Conservation (phyloP, 140 eudicot genomes). For the Cichorium intybus region DNA sequence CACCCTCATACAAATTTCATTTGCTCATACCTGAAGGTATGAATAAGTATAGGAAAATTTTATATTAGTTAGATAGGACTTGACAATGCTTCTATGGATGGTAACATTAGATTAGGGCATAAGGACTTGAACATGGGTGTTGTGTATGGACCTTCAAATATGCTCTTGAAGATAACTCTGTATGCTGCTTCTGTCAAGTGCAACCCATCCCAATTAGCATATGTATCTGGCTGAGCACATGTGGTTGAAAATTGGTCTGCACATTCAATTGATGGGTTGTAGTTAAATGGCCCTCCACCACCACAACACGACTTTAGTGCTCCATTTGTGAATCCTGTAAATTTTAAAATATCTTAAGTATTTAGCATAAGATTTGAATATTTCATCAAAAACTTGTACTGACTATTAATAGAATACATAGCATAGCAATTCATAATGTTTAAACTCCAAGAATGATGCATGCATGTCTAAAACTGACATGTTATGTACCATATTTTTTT, state of each 20-base stretch:
- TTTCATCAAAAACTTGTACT: too few species aligned
- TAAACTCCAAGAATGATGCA: neutral
- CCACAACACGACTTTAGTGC: slow-evolving; percentile 34
- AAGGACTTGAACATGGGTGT: slow-evolving; percentile 28
- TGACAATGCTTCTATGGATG: too few species aligned
- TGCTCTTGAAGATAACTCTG: slow-evolving; percentile 33
- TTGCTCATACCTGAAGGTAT: too few species aligned
- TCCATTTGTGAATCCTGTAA: slow-evolving; percentile 26
- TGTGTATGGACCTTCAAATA: slow-evolving; percentile 41
- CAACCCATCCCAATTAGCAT: slow-evolving; percentile 34
- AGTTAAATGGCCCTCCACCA: slow-evolving; percentile 28
- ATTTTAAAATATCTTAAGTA: neutral
- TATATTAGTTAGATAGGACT: too few species aligned
- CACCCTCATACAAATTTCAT: too few species aligned
- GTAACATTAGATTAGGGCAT: too few species aligned
- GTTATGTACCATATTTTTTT: slow-evolving; percentile 31
- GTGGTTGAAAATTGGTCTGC: slow-evolving; percentile 11
- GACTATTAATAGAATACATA: neutral
- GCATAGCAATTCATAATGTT: neutral
- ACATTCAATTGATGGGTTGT: slow-evolving; percentile 13
- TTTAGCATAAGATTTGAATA: neutral
- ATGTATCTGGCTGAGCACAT: slow-evolving; percentile 19
- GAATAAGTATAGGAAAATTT: too few species aligned
- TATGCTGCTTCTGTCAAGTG: slow-evolving; percentile 32
- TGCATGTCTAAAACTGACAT: neutral